These are phyloP conservation scores for Ganoderma lingzhi DNA, from an alignment of 1,284 basidiomycete species.

Conservation along the genomic window DNA sequence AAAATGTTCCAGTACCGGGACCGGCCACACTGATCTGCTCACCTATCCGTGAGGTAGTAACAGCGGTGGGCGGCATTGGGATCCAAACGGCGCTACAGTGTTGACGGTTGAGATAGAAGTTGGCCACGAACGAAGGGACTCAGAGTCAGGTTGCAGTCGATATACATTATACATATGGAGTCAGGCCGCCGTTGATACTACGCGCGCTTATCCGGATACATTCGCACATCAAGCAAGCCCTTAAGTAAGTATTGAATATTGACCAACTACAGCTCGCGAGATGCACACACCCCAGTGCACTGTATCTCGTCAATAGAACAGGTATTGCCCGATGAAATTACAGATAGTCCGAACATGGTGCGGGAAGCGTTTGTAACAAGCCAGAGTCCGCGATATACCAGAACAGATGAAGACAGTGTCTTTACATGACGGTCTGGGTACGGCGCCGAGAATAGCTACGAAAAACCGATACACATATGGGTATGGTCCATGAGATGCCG, in stretches of 20 bases:
- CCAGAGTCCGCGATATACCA: constrained; percentile 6
- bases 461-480: not conserved
- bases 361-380: not conserved
- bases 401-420: not conserved
- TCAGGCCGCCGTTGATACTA: no score
- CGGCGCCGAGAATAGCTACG: not conserved
- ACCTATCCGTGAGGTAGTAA: not conserved
- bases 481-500: not conserved
- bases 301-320: not conserved
- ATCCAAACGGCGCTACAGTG: not conserved
- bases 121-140: not conserved
- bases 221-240: no score
- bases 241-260: no score
- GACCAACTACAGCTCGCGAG: no score
- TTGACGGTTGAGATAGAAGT: not conserved
- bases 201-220: not conserved
- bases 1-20: not conserved
- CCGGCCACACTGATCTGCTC: not conserved
- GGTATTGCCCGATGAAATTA: not conserved
- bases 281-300: not conserved
- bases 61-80: no score
- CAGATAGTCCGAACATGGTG: not conserved
- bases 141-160: no score
- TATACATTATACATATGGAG: no score
- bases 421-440: not conserved